Percentiles rank a stretch among this genome's conserved stretches.
Evolutionary conservation across 768 basidiomycete genomes (phyloP).

Genomic region (Serendipita indica): DNA sequence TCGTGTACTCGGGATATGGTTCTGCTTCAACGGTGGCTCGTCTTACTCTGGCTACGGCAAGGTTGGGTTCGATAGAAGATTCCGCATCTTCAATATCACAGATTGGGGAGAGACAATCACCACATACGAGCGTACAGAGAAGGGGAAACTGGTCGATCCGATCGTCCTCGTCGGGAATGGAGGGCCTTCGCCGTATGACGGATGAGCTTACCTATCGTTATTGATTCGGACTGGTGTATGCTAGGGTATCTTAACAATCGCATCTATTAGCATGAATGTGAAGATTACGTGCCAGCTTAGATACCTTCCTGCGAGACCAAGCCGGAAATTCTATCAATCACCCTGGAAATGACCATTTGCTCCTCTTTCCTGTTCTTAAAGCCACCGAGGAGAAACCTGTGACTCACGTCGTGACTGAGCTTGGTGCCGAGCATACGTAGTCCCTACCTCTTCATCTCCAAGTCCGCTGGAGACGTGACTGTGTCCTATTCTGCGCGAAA

Average conservation of each 20-base stretch:
- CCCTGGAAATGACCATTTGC: too few species aligned
- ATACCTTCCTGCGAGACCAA: too few species aligned
- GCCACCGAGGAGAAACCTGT: too few species aligned
- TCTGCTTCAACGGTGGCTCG: slow-evolving; percentile 80
- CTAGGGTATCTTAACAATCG: not conserved
- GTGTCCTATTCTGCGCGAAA: too few species aligned
- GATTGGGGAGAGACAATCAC: slow-evolving; percentile 84
- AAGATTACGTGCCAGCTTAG: too few species aligned
- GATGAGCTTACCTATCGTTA: not conserved
- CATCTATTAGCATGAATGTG: not conserved
- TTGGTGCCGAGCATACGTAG: slow-evolving; percentile 1
- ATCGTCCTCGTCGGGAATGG: slow-evolving; percentile 43
- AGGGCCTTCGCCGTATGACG: slow-evolving; percentile 17
- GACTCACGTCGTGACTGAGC: too few species aligned
- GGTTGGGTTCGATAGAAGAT: slow-evolving; percentile 78
- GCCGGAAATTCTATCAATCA: too few species aligned
- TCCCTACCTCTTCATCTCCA: not conserved
- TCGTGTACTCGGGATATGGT: slow-evolving; percentile 74
- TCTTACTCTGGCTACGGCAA: slow-evolving; percentile 75
- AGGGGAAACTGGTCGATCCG: slow-evolving; percentile 49
- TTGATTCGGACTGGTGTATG: not conserved
- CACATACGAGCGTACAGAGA: slow-evolving; percentile 72
- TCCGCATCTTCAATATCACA: slow-evolving; percentile 75
- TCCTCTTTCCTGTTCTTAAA: too few species aligned
- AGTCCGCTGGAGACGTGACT: too few species aligned